Percentiles rank a stretch among this genome's conserved stretches.
phyloP scores from a whole-genome alignment of 768 basidiomycete genomes.

The Suillus americanus region DNA sequence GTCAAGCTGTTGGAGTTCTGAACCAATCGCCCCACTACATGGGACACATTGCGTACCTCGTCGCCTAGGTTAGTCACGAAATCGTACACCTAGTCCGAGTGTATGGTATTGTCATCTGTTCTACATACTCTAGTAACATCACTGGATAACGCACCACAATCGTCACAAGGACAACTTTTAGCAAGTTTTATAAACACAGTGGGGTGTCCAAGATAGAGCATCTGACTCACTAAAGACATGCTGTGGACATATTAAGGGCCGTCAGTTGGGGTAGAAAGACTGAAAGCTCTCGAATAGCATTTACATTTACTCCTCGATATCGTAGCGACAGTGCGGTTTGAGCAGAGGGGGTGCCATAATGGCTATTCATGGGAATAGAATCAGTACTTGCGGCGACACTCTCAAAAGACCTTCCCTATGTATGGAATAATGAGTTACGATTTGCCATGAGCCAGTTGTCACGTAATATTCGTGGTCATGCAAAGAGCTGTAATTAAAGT shows the following conservation, averaged over 20 bases:
- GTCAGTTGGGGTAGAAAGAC: background rate
- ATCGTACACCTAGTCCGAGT: background rate
- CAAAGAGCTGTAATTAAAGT: background rate
- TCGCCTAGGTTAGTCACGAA: background rate
- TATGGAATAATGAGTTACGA: background rate
- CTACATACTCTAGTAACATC: background rate
- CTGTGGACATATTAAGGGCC: background rate
- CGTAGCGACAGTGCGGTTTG: background rate
- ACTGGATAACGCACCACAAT: background rate
- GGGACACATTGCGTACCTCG: background rate
- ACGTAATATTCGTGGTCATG: background rate
- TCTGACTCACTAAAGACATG: background rate
- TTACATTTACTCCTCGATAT: background rate
- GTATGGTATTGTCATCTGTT: background rate
- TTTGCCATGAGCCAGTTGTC: background rate
- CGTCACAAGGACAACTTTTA: background rate
- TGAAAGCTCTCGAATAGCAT: background rate
- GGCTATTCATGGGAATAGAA: background rate
- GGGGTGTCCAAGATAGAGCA: background rate
- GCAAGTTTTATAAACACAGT: background rate
- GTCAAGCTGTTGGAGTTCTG: background rate
- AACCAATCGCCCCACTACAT: background rate
- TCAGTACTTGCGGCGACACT: background rate
- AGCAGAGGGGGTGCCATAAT: background rate
- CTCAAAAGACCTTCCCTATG: background rate